These are phyloP conservation scores for Yamadazyma tumulicola DNA, from an alignment of 805 yeast genomes.

Conservation along the genomic window DNA sequence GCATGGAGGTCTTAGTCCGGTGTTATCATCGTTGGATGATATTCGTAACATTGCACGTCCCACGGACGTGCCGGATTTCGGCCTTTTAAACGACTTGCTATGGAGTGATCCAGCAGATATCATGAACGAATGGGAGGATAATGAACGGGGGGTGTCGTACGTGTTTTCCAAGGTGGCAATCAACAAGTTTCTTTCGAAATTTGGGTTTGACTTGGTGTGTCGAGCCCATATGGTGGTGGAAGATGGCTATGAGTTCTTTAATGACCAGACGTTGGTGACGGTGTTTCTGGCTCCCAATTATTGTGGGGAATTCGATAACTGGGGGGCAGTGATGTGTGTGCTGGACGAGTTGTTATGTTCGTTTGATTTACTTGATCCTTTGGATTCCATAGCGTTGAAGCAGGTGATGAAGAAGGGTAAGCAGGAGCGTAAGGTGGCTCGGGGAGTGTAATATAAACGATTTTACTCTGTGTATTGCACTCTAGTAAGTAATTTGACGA, in stretches of 20 bases:
- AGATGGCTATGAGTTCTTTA: constrained; percentile 83
- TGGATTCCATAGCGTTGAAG: constrained; percentile 88
- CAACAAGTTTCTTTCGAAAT: constrained; percentile 68
- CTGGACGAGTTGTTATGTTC: constrained; percentile 89
- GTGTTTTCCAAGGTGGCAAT: constrained; percentile 79
- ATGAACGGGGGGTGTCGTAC: constrained; percentile 79
- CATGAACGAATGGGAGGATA: constrained; percentile 82
- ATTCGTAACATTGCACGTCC: constrained; percentile 74
- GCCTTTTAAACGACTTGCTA: constrained; percentile 68
- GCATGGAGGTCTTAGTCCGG: constrained; percentile 82
- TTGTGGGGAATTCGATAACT: constrained; percentile 76
- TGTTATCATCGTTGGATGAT: constrained; percentile 68
- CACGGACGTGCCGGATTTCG: constrained; percentile 83
- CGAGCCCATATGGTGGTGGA: constrained; percentile 90
- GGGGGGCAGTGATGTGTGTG: constrained; percentile 97
- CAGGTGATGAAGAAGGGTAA: constrained; percentile 94
- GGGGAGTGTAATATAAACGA: too few species aligned
- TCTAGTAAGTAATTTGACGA: too few species aligned
- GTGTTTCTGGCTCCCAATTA: constrained; percentile 82
- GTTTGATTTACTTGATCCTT: constrained; percentile 89
- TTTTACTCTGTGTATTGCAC: not conserved
- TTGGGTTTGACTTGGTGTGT: constrained; percentile 77
- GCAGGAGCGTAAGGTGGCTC: constrained; percentile 72
- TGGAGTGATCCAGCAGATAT: constrained; percentile 89
- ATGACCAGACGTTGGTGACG: constrained; percentile 70